Evolutionary conservation across 352 stramenopile genomes (phyloP), one percentile per base, ranked within the genome.

Genomic region (Globisporangium mamillatum): DNA sequence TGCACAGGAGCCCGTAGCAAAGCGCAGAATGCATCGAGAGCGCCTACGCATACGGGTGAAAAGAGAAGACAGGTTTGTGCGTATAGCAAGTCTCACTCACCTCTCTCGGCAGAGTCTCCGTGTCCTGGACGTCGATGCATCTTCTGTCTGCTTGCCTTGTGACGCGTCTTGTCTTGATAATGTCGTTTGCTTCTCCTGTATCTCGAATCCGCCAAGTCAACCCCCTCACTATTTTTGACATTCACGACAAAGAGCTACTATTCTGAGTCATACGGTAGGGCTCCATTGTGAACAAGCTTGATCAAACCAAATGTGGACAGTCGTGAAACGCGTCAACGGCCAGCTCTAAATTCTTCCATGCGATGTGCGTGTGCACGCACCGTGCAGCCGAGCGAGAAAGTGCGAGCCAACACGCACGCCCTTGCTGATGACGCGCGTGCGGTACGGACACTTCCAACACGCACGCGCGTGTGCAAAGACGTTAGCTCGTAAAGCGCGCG

Each of bases 51-150:
- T 18, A 34, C 55, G 18, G 18, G 25, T 10, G n/a, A 24, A 38
- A 65, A 29, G 8, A 36, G 22, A n/a, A 10, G 3, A 34, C 32
- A 54, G 6, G 14, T 5, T 3, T 34, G 46, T 22, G 24, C 38
- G 7, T 5, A 29, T n/a, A 20, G 8, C 18, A 34, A 7, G 56
- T 6, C 16, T n/a, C 44, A 12, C 65, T 24, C 24, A 78, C 69
- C 69, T 60, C 54, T 25, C 2, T 32, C 55, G 22, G 57, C 38
- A 5, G 63, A 29, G 22, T 67, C 61, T 48, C 59, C 68, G 18
- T 54, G 73, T 57, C 70, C 73, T 53, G 61, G 54, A 41, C 73
- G 73, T 12, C 73, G 70, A 36, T 77, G 73, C 70, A 77, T 79
- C 25, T 52, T 52, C 44, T 52, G 3, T 12, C 22, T 18, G 16